Evolutionary conservation across 768 basidiomycete species (phyloP), one percentile per base, ranked within the genome.

Genomic region (Russula foetens): DNA sequence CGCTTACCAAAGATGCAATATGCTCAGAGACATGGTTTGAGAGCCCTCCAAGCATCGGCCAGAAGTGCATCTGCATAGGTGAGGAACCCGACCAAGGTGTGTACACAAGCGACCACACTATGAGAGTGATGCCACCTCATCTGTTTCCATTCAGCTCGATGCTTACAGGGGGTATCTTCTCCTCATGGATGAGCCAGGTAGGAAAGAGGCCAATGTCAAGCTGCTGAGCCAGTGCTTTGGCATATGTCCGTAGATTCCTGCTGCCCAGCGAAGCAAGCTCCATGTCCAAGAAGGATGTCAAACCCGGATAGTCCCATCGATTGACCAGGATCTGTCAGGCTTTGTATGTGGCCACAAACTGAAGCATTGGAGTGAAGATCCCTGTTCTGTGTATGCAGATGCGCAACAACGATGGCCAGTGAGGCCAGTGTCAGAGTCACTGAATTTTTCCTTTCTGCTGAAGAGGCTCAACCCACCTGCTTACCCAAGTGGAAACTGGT

Each of bases 191-290:
- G 19, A 64, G n/a, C 62, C 64, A 65, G 28, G 58, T 62, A 11
- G 63, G 58, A 54, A 65, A 65, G 7, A 47, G 53, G 11, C 49
- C 64, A 11, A 63, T 28, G 4, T 65, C 64, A 11, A 53, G 4
- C 44, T 80, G 75, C 84, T n/a, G n/a, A 8, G 58, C 50, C 19
- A 66, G 58, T 28, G 56, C 58, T 33, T 33, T 4, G 31, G 31
- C 31, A 33, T 9, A 54, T 17, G 44, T 54, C 2, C 15, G 7
- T 9, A 54, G 43, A 41, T 54, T 26, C 2, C 14, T 2, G 6
- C 41, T 44, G 29, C 43, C 19, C 3, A 51, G 50, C 11, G 33
- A 12, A 2, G 45, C 45, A 0, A 31, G 50, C 31, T 33, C 31
- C 4, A 9, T 33, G 31, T 33, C 31, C 9, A 9, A 33, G 4